A percentile compares a stretch with the other conserved stretches of the same genome.
Evolutionary conservation across 345 rosid genomes (phyloP).

Genomic region (Nasturtium officinale): DNA sequence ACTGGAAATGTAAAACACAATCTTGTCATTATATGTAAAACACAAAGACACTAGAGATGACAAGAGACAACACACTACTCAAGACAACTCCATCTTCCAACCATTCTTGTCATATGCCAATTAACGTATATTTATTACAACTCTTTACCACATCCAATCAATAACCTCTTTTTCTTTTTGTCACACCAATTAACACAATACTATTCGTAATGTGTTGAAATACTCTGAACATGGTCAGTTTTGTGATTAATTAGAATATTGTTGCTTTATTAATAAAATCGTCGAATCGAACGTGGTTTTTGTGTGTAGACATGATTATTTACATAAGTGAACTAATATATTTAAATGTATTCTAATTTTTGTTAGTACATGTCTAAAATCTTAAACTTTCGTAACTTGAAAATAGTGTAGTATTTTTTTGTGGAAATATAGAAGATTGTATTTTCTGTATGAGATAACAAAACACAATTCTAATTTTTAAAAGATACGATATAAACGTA

Average conservation of each 20-base stretch:
- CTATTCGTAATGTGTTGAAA: not conserved
- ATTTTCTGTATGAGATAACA: not conserved
- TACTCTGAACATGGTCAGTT: slow-evolving; percentile 22
- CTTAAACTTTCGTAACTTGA: not conserved
- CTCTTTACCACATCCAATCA: slow-evolving; percentile 8
- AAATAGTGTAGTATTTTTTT: not conserved
- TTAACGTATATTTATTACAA: slow-evolving; percentile 15
- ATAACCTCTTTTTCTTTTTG: not conserved
- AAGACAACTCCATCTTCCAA: slow-evolving; percentile 45
- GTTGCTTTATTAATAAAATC: not conserved
- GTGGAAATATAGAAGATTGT: not conserved
- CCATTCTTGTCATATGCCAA: slow-evolving; percentile 36
- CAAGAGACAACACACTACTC: slow-evolving; percentile 36
- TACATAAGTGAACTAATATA: not conserved
- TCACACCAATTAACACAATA: not conserved
- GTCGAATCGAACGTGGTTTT: not conserved
- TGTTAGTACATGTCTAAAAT: not conserved
- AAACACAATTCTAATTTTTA: not conserved
- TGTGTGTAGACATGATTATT: not conserved
- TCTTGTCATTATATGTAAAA: slow-evolving; percentile 2
- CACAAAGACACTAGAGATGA: slow-evolving; percentile 32
- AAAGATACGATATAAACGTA: no score
- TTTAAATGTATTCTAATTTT: not conserved
- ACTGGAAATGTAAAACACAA: slow-evolving; percentile 8
- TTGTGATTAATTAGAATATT: not conserved